Evolutionary conservation across 2,329 filamentous ascomycete species (phyloP).

Genomic region (Pestalotiopsis sp.): DNA sequence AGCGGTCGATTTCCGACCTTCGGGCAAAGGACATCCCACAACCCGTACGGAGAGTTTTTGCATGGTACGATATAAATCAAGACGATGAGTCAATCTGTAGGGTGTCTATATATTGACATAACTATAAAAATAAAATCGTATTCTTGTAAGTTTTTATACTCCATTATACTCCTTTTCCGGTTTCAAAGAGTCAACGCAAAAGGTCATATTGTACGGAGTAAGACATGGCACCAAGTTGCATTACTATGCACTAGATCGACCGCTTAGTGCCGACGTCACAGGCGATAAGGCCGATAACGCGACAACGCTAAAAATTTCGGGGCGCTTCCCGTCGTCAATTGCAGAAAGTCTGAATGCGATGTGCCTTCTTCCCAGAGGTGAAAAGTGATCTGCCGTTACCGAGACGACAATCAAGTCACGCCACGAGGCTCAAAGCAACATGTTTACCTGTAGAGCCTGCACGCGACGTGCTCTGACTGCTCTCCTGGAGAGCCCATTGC

Average conservation of each 20-base stretch:
- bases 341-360: conserved; percentile 7
- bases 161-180: too few species aligned
- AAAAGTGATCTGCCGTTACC: neutral
- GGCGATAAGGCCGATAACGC: conserved; percentile 12
- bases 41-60: too few species aligned
- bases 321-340: neutral
- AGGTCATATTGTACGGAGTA: too few species aligned
- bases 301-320: conserved; percentile 9
- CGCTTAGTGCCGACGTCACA: neutral
- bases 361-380: neutral
- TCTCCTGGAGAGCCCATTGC: conserved; percentile 20
- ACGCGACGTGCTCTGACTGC: conserved; percentile 27
- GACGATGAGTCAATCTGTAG: too few species aligned
- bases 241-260: neutral
- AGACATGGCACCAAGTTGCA: too few species aligned
- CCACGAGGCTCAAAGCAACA: conserved; percentile 21
- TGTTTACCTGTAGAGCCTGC: conserved; percentile 44
- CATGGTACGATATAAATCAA: too few species aligned
- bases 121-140: too few species aligned
- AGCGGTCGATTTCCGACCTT: too few species aligned
- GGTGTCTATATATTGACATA: too few species aligned
- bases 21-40: too few species aligned
- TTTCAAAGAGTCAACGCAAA: too few species aligned
- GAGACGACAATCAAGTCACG: neutral
- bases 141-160: too few species aligned